Percentiles rank a stretch among this genome's conserved stretches.
Evolutionary conservation across 768 basidiomycete genomes (phyloP).

Genomic region (Serendipita sp.): DNA sequence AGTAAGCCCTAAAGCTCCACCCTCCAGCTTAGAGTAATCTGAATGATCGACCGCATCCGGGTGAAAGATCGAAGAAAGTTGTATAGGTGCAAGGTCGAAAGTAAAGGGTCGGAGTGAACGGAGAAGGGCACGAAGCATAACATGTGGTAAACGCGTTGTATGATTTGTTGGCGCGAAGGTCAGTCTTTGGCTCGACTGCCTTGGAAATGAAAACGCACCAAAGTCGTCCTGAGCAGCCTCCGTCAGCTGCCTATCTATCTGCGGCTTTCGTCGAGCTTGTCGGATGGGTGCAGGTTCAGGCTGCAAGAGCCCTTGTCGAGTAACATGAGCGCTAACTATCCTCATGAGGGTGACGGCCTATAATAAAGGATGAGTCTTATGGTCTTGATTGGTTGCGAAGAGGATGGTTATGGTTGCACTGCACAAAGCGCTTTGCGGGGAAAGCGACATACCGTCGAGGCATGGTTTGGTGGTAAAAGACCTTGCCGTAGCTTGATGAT

Average conservation of each 20-base stretch:
- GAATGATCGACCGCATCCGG: background rate
- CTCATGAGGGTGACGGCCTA: background rate
- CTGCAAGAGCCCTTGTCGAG: background rate
- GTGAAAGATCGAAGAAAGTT: background rate
- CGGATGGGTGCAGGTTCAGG: background rate
- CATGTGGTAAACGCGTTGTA: background rate
- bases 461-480: background rate
- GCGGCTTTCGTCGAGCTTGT: background rate
- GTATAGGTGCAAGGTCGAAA: background rate
- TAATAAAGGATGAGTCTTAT: background rate
- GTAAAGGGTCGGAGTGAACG: slow-evolving; percentile 1
- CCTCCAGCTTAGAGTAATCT: slow-evolving; percentile 2
- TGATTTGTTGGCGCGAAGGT: background rate
- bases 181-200: background rate
- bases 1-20: background rate
- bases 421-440: background rate
- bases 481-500: background rate
- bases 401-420: background rate
- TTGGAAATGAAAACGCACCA: background rate
- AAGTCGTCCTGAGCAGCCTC: background rate
- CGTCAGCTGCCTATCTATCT: background rate
- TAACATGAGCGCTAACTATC: background rate
- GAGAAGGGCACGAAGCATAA: slow-evolving; percentile 1
- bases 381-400: background rate
- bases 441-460: background rate